Percentiles rank a stretch among this genome's conserved stretches.
Conservation (phyloP, 176 grass and related monocot genomes). For the Oryza meyeriana region DNA sequence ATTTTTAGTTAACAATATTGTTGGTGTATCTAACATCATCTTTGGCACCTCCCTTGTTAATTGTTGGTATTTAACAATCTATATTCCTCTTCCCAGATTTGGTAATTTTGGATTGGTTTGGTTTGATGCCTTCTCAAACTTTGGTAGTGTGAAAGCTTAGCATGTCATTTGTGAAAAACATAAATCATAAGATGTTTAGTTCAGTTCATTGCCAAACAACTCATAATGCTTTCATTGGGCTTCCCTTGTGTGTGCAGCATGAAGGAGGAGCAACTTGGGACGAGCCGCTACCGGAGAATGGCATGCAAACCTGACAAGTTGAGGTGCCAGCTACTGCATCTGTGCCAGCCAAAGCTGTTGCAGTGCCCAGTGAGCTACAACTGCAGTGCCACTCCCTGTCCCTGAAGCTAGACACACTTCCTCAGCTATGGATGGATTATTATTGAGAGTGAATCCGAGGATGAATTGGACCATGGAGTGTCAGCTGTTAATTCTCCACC, state of each 20-base stretch:
- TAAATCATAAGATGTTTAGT: not conserved
- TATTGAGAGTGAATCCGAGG: slow-evolving; percentile 15
- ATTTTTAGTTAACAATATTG: no score
- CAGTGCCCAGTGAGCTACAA: not conserved
- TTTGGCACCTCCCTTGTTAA: no score
- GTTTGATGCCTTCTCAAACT: no score
- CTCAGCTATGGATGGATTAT: slow-evolving; percentile 29
- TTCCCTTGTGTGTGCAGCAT: not conserved
- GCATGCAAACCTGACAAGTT: no score
- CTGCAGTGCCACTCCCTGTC: not conserved
- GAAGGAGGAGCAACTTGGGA: not conserved
- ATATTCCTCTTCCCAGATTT: no score
- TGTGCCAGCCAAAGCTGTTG: not conserved
- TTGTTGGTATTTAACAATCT: no score
- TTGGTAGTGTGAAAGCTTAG: no score
- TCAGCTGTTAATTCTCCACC: not conserved
- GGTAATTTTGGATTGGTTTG: no score
- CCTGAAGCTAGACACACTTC: not conserved
- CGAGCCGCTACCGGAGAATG: not conserved
- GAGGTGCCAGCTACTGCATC: no score
- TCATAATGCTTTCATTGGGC: not conserved
- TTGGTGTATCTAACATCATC: no score
- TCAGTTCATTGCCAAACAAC: not conserved
- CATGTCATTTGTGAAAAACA: no score
- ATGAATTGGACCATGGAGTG: not conserved